Base-by-base conservation (phyloP, 495 filamentous ascomycete genomes). In the Penicillium dipodomyicola region DNA sequence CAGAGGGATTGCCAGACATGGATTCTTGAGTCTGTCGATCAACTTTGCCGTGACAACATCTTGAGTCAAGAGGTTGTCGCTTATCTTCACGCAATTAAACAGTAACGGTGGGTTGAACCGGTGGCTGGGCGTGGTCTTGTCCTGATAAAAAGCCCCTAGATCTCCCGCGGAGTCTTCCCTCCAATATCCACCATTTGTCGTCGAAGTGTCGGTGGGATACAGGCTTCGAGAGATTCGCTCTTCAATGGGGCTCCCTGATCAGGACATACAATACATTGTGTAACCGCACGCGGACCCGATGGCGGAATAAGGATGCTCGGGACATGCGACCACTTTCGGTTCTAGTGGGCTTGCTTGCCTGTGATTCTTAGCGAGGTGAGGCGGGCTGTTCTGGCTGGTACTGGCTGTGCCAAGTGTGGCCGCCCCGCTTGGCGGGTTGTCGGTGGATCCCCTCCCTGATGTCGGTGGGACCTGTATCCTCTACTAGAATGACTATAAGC, bases 1-100 rank as follows among this genome's bases (percentile, higher is more conserved):
- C 60, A 62, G 15, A 57, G 57, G 27, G 51, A 69, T 35, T 71
- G 66, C 27, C 66, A 71, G 58, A 69, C 68, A 12, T 71, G 68
- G 68, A 64, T 69, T 41, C 56, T 71, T 4, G 68, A 69, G 43
- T 62, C 68, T 20, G 65, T 63, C 19, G 55, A 64, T 2, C 59
- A 65, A 49, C 59, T 71, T 33, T 35, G 58, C 5, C 33, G 17
- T 10, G 60, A 67, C 9, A 15, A 47, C 1, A 64, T 67, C 12
- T 65, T 66, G 17, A 49, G 25, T 19, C 11, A 4, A 0, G 57
- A 63, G 6, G 56, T 60, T 49, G 52, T 39, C 22, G 29, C 19
- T 6, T 70, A 66, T 54, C 52, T 70, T 32, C 49, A 43, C 2
- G 2, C 23, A 19, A 43, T 52, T 7, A 35, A 49, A 10, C 47